These are phyloP conservation scores for Ciborinia camelliae DNA, from an alignment of 2,329 filamentous ascomycete species.

Conservation along the genomic window DNA sequence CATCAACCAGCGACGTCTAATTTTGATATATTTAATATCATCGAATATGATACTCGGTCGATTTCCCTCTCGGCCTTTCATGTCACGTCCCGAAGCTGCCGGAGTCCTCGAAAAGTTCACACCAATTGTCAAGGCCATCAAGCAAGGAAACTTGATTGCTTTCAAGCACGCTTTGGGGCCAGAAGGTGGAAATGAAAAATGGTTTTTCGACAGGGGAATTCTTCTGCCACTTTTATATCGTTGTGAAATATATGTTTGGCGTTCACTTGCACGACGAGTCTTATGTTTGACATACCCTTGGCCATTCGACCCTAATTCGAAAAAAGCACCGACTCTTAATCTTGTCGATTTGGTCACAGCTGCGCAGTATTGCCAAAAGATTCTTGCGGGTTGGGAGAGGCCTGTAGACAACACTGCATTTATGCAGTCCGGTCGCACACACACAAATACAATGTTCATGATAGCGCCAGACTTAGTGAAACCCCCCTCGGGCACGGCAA, in stretches of 20 bases:
- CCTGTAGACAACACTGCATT: slow-evolving; percentile 33
- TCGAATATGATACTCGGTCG: slow-evolving; percentile 81
- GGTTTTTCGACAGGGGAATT: slow-evolving; percentile 73
- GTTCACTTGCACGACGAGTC: slow-evolving; percentile 71
- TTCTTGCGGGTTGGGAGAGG: slow-evolving; percentile 54
- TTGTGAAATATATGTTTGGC: slow-evolving; percentile 79
- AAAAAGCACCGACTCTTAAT: slow-evolving; percentile 70
- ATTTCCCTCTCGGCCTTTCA: slow-evolving; percentile 66
- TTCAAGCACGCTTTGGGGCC: slow-evolving; percentile 68
- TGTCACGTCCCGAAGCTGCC: slow-evolving; percentile 67
- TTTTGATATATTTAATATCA: slow-evolving; percentile 80
- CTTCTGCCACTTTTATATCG: slow-evolving; percentile 73
- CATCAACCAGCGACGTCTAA: slow-evolving; percentile 69
- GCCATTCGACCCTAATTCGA: slow-evolving; percentile 54
- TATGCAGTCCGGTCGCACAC: slow-evolving; percentile 38
- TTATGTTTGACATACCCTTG: slow-evolving; percentile 77
- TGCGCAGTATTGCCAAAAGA: slow-evolving; percentile 62
- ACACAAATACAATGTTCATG: slow-evolving; percentile 49
- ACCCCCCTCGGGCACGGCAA: slow-evolving; percentile 48
- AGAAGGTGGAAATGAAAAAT: slow-evolving; percentile 55
- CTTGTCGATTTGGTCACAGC: slow-evolving; percentile 64
- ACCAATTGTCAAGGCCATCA: slow-evolving; percentile 70
- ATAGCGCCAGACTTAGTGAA: slow-evolving; percentile 41
- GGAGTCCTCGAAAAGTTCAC: slow-evolving; percentile 64
- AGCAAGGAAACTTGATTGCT: slow-evolving; percentile 67